Conservation (phyloP, 75 land plant species). For the Larix kaempferi region DNA sequence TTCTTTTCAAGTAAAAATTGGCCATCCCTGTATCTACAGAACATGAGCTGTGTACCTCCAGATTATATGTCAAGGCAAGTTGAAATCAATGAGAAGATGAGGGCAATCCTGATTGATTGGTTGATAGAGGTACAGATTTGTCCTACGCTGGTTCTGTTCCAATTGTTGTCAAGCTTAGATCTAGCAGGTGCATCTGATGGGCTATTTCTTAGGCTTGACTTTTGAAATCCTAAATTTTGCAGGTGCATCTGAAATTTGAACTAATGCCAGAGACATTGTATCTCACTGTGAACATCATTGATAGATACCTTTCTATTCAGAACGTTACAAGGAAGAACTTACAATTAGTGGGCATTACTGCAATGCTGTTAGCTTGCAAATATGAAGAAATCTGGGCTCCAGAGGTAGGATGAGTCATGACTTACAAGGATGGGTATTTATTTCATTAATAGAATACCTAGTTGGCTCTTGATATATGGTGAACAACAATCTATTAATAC, state of each 20-base stretch:
- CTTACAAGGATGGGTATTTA: background rate
- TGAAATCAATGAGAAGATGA: conserved; percentile 82
- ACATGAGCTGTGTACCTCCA: conserved; percentile 49
- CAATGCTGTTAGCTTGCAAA: conserved; percentile 37
- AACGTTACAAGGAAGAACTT: conserved; percentile 24
- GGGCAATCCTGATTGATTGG: conserved; percentile 91
- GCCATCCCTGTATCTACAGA: background rate
- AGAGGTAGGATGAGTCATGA: conserved; percentile 22
- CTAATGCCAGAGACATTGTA: conserved; percentile 46
- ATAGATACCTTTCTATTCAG: conserved; percentile 24
- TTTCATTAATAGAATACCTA: background rate
- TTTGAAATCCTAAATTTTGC: background rate
- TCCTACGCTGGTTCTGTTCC: background rate
- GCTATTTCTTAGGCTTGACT: background rate
- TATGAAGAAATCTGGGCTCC: conserved; percentile 50
- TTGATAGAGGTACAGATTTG: conserved; percentile 63
- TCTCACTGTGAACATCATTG: conserved; percentile 29
- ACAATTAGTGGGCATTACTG: conserved; percentile 39
- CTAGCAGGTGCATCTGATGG: too few species aligned
- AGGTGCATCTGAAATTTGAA: conserved; percentile 41
- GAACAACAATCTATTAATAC: too few species aligned
- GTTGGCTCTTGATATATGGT: background rate
- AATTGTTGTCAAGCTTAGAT: background rate
- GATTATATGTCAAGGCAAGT: conserved; percentile 67
- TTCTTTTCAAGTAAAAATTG: background rate